These are phyloP conservation scores for Penicillium sp. DNA, from an alignment of 2,329 filamentous ascomycete genomes.

Conservation along the genomic window DNA sequence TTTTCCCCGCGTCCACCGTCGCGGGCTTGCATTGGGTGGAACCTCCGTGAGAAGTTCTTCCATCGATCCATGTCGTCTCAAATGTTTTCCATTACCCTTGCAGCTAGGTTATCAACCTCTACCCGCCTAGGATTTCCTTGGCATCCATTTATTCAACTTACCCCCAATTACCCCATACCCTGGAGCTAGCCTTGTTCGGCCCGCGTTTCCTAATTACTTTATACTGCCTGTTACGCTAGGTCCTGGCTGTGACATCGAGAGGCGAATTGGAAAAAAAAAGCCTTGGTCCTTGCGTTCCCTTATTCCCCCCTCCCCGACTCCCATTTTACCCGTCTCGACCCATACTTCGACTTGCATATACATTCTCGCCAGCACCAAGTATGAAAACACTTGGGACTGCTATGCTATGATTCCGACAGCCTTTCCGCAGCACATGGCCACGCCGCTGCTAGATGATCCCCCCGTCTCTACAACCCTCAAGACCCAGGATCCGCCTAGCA, in stretches of 20 bases:
- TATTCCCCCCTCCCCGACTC: background rate
- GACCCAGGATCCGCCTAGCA: conserved; percentile 8
- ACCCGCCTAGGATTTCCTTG: background rate
- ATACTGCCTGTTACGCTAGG: background rate
- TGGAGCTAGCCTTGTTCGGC: conserved; percentile 2
- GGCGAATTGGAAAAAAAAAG: background rate
- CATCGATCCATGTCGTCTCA: conserved; percentile 8
- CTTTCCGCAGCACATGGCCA: conserved; percentile 33
- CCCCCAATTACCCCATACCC: conserved; percentile 1
- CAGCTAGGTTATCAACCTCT: conserved; percentile 12
- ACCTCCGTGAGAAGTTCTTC: conserved; percentile 11
- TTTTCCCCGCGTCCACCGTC: conserved; percentile 22
- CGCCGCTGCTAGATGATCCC: conserved; percentile 29
- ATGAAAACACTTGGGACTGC: conserved; percentile 27
- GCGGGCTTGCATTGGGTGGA: conserved; percentile 11
- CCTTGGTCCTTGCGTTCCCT: background rate
- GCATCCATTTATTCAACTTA: background rate
- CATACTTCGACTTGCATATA: background rate
- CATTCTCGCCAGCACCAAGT: conserved; percentile 14
- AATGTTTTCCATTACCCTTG: conserved; percentile 3
- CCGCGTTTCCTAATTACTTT: background rate
- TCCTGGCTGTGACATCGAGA: background rate
- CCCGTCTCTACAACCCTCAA: conserved; percentile 22
- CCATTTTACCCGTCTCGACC: background rate
- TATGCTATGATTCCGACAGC: conserved; percentile 38